Percentiles rank a stretch among this genome's conserved stretches.
phyloP scores from a whole-genome alignment of 1,139 yeast genomes.

The Scheffersomyces titani region DNA sequence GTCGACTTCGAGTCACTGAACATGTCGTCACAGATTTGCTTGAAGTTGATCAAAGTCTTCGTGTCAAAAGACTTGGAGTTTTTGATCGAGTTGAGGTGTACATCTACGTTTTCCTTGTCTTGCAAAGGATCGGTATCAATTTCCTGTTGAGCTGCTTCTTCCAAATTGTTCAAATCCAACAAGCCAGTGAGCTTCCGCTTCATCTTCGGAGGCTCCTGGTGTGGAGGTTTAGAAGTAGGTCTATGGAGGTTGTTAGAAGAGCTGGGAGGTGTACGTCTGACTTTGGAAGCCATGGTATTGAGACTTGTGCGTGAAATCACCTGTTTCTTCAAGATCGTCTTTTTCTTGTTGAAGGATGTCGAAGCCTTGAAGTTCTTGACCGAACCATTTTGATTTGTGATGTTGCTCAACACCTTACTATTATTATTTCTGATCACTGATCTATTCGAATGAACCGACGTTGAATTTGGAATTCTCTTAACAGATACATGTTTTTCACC shows the following conservation, averaged over 20 bases:
- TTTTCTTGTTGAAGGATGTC: conserved; percentile 41
- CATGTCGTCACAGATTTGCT: conserved; percentile 22
- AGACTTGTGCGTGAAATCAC: conserved; percentile 28
- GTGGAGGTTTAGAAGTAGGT: conserved; percentile 10
- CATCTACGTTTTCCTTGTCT: conserved; percentile 3
- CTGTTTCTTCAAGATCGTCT: conserved; percentile 26
- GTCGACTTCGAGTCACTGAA: conserved; percentile 8
- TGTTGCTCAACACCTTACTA: conserved; percentile 26
- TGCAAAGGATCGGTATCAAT: conserved; percentile 2
- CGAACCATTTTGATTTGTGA: conserved; percentile 27
- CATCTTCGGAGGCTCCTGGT: conserved; percentile 19
- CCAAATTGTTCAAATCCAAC: conserved; percentile 14
- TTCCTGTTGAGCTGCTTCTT: conserved; percentile 7
- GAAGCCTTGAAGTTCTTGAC: conserved; percentile 37
- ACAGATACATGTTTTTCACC: conserved; percentile 28
- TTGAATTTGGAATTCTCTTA: conserved; percentile 22
- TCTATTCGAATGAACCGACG: conserved; percentile 20
- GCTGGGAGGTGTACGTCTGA: not conserved
- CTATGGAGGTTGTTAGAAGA: conserved; percentile 4
- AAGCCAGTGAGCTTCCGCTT: conserved; percentile 28
- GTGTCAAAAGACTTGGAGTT: conserved; percentile 11
- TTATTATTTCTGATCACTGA: conserved; percentile 7
- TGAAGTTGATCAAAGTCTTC: conserved; percentile 33
- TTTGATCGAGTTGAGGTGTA: conserved; percentile 5
- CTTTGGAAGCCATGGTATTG: conserved; percentile 6